These are phyloP conservation scores for Lactarius deliciosus DNA, from an alignment of 768 basidiomycete genomes.

Conservation along the genomic window DNA sequence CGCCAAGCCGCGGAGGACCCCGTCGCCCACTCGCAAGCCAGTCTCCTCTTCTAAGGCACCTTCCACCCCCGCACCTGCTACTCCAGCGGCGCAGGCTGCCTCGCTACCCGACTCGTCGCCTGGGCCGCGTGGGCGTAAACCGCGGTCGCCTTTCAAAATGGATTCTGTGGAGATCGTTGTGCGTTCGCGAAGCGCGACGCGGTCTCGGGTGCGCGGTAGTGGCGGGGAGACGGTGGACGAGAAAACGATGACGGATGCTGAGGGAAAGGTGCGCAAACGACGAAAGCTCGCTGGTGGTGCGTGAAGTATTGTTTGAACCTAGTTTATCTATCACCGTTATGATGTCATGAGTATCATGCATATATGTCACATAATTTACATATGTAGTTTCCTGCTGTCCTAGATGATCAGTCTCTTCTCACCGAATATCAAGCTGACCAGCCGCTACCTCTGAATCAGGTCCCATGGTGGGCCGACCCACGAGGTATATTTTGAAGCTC, in stretches of 20 bases:
- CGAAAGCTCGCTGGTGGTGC: slow-evolving; percentile 15
- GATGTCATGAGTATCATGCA: neutral
- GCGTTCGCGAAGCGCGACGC: slow-evolving; percentile 20
- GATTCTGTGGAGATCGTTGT: slow-evolving; percentile 22
- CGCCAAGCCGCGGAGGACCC: slow-evolving; percentile 6
- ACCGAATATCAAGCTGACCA: too few species aligned
- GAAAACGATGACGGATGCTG: slow-evolving; percentile 16
- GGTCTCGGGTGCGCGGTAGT: slow-evolving; percentile 18
- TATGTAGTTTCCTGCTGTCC: too few species aligned
- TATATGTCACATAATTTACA: too few species aligned
- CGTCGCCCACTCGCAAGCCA: slow-evolving; percentile 1
- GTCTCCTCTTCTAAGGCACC: neutral
- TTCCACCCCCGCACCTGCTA: neutral
- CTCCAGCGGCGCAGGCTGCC: neutral
- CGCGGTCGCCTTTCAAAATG: slow-evolving; percentile 13
- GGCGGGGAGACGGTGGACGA: slow-evolving; percentile 24
- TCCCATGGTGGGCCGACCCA: too few species aligned
- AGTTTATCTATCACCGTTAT: neutral
- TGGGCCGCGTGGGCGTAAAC: slow-evolving; percentile 17
- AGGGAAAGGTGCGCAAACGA: slow-evolving; percentile 21
- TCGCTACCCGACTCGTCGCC: slow-evolving; percentile 7
- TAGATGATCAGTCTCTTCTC: too few species aligned
- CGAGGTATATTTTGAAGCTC: too few species aligned
- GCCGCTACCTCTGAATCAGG: too few species aligned
- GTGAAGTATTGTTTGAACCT: slow-evolving; percentile 3